phyloP scores from a whole-genome alignment of 73 alveolate species.

The Loxodes magnus region DNA sequence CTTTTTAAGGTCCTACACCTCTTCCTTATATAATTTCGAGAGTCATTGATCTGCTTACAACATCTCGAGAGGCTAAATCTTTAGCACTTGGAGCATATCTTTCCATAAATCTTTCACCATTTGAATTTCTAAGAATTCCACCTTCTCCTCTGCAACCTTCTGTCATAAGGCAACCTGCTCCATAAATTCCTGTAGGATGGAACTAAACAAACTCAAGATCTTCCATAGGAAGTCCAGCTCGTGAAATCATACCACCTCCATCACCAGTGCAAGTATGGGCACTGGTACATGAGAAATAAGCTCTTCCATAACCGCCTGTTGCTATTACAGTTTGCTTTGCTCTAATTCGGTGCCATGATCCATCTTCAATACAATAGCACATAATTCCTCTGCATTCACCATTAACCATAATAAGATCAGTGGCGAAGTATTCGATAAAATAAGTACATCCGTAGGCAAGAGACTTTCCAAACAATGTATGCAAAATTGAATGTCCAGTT shows the following conservation, averaged over 20 bases:
- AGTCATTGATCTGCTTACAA: constrained; percentile 93
- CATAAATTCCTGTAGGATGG: constrained; percentile 97
- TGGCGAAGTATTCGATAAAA: constrained; percentile 91
- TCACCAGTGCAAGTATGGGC: constrained; percentile 98
- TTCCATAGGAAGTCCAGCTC: constrained; percentile 87
- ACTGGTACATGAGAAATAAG: constrained; percentile 85
- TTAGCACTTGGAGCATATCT: constrained; percentile 87
- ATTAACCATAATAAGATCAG: constrained; percentile 83
- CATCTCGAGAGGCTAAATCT: constrained; percentile 96
- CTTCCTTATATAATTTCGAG: constrained; percentile 84
- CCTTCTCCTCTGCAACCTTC: constrained; percentile 99
- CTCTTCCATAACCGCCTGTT: constrained; percentile 89
- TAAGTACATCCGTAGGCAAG: constrained; percentile 79
- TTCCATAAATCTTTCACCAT: constrained; percentile 87
- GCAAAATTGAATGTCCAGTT: constrained; percentile 94
- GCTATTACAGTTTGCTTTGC: constrained; percentile 71
- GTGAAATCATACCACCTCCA: constrained; percentile 72
- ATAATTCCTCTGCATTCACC: constrained; percentile 55
- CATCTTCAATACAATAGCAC: constrained; percentile 78
- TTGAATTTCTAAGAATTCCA: constrained; percentile 61
- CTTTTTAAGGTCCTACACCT: constrained; percentile 85
- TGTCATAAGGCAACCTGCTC: constrained; percentile 92
- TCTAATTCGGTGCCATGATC: constrained; percentile 76
- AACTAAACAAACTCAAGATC: constrained; percentile 88
- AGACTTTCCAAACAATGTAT: constrained; percentile 86